Evolutionary conservation across 169 alveolate species (phyloP), one percentile per base, ranked within the genome.

Genomic region (Cryptosporidium sp.): DNA sequence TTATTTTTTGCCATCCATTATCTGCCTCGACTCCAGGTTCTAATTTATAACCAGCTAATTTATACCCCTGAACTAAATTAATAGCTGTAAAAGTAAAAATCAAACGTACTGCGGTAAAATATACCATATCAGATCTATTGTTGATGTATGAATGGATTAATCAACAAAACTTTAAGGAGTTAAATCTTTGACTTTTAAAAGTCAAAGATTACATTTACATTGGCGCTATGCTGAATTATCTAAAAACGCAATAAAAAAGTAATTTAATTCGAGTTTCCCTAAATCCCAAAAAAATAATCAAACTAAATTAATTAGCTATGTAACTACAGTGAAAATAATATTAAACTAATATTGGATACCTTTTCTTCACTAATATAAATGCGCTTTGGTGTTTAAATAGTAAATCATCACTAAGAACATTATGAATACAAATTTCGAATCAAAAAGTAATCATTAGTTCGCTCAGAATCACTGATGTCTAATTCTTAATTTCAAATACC

Each of bases 1-100:
- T 65, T 10, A 65, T 14, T 12, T 65, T 65, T 35, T 65, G 71
- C 71, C 71, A 65, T 16, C 71, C 71, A 65, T 65, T 65, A 9
- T 65, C 41, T 23, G 71, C 50, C 50, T 31, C 26, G 2, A 65
- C 7, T 14, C 71, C 31, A 31, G 71, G 71, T 23, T 65, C 71
- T n/a, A 65, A 37, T 37, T 65, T 65, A 29, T 35, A 65, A 6
- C 71, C 71, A 0, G 71, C 16, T 16, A 65, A 33, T 33, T 26
- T 18, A 2, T 35, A 55, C 10, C 67, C 67, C 1, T 55, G 9
- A 5, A 23, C 8, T 8, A 55, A 55, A 55, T 55, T 55, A 26
- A 26, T 9, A 55, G 29, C 10, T 26, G 7, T 23, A 7, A 55
- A 21, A 26, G 8, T 10, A 5, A 8, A 5, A 55, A 55, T 55